Conservation (phyloP, 164 flowering plant species). For the Akebia trifoliata region DNA sequence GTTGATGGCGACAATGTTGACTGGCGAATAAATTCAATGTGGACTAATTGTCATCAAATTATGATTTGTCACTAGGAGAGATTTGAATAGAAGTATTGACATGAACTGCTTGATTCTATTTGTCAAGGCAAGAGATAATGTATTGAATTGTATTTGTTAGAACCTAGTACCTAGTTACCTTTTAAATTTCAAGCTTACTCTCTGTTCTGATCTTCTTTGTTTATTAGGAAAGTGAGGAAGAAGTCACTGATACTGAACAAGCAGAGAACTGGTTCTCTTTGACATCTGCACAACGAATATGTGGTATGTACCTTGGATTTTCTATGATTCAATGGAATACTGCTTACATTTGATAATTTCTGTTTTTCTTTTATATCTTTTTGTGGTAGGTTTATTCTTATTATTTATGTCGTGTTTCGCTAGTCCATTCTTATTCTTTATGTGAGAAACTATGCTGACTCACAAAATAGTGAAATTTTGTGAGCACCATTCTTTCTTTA, state of each 20-base stretch:
- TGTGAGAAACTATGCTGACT: too few species aligned
- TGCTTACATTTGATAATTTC: not conserved
- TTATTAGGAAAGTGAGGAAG: conserved; percentile 91
- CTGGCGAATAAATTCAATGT: too few species aligned
- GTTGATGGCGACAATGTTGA: too few species aligned
- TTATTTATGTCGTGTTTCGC: too few species aligned
- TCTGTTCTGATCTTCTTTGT: conserved; percentile 13
- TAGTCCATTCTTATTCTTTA: too few species aligned
- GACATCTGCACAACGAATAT: conserved; percentile 94
- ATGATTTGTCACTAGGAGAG: not conserved
- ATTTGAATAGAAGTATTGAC: not conserved
- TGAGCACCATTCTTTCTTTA: too few species aligned
- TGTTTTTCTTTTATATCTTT: not conserved
- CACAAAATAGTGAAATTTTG: too few species aligned
- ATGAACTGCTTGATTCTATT: not conserved
- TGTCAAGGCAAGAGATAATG: not conserved
- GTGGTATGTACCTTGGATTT: conserved; percentile 52
- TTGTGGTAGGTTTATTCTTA: not conserved
- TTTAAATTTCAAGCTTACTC: conserved; percentile 9
- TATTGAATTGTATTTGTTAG: not conserved
- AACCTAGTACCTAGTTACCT: not conserved
- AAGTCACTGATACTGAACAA: conserved; percentile 94
- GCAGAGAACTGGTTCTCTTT: conserved; percentile 99
- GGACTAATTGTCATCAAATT: too few species aligned
- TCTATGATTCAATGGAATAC: not conserved